Percentiles rank a stretch among this genome's conserved stretches.
Conservation (phyloP, 2,329 filamentous ascomycete species). For the Aspergillus thermomutatus region DNA sequence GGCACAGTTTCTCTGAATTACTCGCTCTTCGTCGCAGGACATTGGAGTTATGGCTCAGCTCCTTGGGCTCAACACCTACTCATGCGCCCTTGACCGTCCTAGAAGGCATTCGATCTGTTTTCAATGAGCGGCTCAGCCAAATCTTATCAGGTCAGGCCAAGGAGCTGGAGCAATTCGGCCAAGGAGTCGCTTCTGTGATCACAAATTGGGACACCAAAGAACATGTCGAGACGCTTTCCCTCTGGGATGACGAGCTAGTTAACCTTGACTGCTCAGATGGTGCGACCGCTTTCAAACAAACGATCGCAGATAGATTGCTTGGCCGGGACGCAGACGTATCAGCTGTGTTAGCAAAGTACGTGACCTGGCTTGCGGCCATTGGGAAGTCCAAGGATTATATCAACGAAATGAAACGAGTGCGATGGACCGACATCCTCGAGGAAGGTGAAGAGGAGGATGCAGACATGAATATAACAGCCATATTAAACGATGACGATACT, state of each 20-base stretch:
- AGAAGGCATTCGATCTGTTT: constrained; percentile 62
- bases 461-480: constrained; percentile 28
- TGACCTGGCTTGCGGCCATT: constrained; percentile 71
- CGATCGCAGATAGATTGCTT: constrained; percentile 66
- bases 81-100: constrained; percentile 60
- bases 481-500: constrained; percentile 71
- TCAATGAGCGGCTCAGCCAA: constrained; percentile 65
- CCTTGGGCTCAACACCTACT: constrained; percentile 57
- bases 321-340: constrained; percentile 68
- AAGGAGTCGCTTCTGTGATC: constrained; percentile 61
- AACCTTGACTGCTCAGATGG: constrained; percentile 64
- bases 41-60: constrained; percentile 71
- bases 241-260: constrained; percentile 67
- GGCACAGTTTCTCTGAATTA: constrained; percentile 65
- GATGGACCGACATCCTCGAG: constrained; percentile 39
- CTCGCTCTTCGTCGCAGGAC: constrained; percentile 67
- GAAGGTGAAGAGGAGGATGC: constrained; percentile 39
- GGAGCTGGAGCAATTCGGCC: constrained; percentile 63
- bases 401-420: constrained; percentile 32
- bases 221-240: constrained; percentile 49
- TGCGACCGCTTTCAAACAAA: constrained; percentile 65
- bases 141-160: constrained; percentile 63
- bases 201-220: constrained; percentile 57
- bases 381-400: constrained; percentile 43
- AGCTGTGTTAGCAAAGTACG: constrained; percentile 61